These are phyloP conservation scores for Hypomontagnella submonticulosa DNA, from an alignment of 495 filamentous ascomycete species.

Conservation along the genomic window DNA sequence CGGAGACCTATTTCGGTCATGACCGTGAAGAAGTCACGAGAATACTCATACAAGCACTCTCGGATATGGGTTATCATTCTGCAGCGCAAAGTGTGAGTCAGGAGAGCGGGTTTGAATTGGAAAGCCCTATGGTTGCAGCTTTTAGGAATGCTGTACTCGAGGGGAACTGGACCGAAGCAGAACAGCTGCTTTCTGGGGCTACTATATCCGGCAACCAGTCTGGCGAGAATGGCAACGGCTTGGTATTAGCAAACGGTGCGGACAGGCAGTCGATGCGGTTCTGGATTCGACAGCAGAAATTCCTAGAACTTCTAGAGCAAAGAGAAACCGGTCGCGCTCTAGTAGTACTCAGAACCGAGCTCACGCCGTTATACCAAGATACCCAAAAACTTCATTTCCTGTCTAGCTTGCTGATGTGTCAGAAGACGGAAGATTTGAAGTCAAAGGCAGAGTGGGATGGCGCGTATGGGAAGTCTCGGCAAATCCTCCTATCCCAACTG, in stretches of 20 bases:
- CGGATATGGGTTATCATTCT: constrained; percentile 83
- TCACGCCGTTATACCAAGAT: constrained; percentile 88
- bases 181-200: constrained; percentile 77
- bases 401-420: constrained; percentile 91
- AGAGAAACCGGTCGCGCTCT: constrained; percentile 78
- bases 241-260: constrained; percentile 59
- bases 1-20: constrained; percentile 72
- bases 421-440: constrained; percentile 79
- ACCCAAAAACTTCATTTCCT: constrained; percentile 78
- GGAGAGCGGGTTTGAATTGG: constrained; percentile 90
- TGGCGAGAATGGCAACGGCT: constrained; percentile 55
- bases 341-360: constrained; percentile 82
- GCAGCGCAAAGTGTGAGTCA: constrained; percentile 78
- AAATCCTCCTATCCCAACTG: constrained; percentile 78
- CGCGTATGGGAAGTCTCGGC: constrained; percentile 79
- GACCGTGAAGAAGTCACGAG: constrained; percentile 93
- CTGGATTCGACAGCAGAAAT: constrained; percentile 91
- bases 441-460: constrained; percentile 90
- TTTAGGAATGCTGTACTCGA: constrained; percentile 84
- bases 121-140: constrained; percentile 83
- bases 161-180: constrained; percentile 87
- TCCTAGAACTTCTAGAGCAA: constrained; percentile 86
- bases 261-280: constrained; percentile 67
- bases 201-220: constrained; percentile 61
- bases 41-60: constrained; percentile 89